Evolutionary conservation across 345 rosid species (phyloP).

Genomic region (Boechera stricta): DNA sequence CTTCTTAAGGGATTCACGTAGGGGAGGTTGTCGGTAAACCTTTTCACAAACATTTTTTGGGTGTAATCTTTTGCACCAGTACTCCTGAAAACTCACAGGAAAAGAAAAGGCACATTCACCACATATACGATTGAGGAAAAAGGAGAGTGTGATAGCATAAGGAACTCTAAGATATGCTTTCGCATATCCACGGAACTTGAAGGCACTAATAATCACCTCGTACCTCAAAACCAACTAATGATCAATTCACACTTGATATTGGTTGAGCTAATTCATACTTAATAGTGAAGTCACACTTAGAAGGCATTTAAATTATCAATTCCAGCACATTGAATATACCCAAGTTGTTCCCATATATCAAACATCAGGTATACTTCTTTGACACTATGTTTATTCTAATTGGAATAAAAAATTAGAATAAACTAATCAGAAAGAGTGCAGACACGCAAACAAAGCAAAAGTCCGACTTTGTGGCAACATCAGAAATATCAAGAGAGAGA

Average conservation of each 20-base stretch:
- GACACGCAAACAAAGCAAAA: not conserved
- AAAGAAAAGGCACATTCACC: slow-evolving; percentile 18
- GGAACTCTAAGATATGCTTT: not conserved
- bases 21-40: slow-evolving; percentile 91
- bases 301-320: slow-evolving; percentile 3
- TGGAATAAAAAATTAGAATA: slow-evolving; percentile 10
- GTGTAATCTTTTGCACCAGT: slow-evolving; percentile 97
- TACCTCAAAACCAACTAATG: not conserved
- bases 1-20: slow-evolving; percentile 83
- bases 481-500: slow-evolving; percentile 23
- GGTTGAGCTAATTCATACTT: not conserved
- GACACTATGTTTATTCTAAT: slow-evolving; percentile 10
- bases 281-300: not conserved
- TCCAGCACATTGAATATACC: not conserved
- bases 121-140: slow-evolving; percentile 1
- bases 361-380: not conserved
- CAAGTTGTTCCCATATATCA: not conserved
- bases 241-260: not conserved
- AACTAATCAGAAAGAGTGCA: slow-evolving; percentile 6
- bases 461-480: not conserved
- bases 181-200: not conserved
- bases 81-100: slow-evolving; percentile 66
- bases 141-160: not conserved
- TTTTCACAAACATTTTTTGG: slow-evolving; percentile 95
- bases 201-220: not conserved